phyloP scores from a whole-genome alignment of 2,329 filamentous ascomycete genomes.

The Myrmaecium sp. region DNA sequence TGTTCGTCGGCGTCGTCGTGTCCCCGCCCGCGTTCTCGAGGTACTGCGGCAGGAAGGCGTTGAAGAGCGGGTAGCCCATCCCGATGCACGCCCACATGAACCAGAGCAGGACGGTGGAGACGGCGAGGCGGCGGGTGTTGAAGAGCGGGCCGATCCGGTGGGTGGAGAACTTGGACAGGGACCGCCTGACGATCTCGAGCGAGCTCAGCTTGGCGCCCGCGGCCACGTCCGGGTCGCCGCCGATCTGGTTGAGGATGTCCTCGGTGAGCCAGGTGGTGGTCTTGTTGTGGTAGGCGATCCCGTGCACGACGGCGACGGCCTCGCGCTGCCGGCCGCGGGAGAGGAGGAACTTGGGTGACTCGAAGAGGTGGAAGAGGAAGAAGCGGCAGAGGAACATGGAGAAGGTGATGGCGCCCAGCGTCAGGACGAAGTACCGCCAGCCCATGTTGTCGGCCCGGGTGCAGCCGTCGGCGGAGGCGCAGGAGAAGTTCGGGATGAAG shows the following conservation, averaged over 20 bases:
- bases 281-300: conserved; percentile 55
- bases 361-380: conserved; percentile 65
- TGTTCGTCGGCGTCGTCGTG: conserved; percentile 10
- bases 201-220: conserved; percentile 23
- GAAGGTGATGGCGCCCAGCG: conserved; percentile 56
- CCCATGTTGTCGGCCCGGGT: conserved; percentile 42
- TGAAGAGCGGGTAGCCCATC: conserved; percentile 78
- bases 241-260: conserved; percentile 42
- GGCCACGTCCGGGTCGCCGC: conserved; percentile 27
- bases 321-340: conserved; percentile 60
- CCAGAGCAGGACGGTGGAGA: conserved; percentile 43
- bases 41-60: conserved; percentile 79
- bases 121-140: conserved; percentile 27
- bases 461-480: conserved; percentile 20
- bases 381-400: conserved; percentile 64
- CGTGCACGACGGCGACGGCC: conserved; percentile 64
- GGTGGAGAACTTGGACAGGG: conserved; percentile 48
- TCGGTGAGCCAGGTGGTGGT: conserved; percentile 41
- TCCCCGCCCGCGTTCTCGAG: conserved; percentile 40
- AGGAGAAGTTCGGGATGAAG: conserved; percentile 53
- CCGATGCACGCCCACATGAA: conserved; percentile 71
- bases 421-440: conserved; percentile 59
- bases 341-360: conserved; percentile 72
- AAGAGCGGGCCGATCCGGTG: conserved; percentile 51
- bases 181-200: conserved; percentile 37